Conservation (phyloP, 306 rosid species). For the Begonia masoniana region DNA sequence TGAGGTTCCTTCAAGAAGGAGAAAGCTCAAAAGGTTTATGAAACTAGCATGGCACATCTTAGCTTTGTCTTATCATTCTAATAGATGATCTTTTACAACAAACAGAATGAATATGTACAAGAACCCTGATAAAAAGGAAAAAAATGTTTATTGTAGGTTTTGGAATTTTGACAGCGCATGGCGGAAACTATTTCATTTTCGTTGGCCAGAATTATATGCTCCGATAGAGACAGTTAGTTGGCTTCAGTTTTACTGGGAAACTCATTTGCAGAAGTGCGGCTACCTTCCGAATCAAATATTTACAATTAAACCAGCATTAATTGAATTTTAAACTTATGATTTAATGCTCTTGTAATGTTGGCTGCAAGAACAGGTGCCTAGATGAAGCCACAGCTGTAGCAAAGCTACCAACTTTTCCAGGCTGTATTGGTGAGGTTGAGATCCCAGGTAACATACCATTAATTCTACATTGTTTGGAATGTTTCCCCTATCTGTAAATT, state of each 20-base stretch:
- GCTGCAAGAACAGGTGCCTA: constrained; percentile 43
- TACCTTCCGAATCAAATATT: constrained; percentile 3
- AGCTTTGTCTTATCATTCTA: no score
- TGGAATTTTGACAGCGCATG: constrained; percentile 38
- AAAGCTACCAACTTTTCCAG: constrained; percentile 42
- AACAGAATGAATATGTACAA: no score
- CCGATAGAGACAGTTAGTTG: constrained; percentile 36
- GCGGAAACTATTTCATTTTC: constrained; percentile 28
- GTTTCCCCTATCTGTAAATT: no score
- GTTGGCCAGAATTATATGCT: constrained; percentile 43
- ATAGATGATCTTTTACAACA: no score
- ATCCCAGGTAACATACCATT: constrained; percentile 44
- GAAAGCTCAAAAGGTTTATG: no score
- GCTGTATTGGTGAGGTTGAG: constrained; percentile 41
- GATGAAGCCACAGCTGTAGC: constrained; percentile 80
- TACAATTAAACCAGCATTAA: not conserved
- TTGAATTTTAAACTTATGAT: constrained; percentile 6
- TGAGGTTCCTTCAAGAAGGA: no score
- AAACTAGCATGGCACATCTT: no score
- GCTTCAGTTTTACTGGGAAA: constrained; percentile 76
- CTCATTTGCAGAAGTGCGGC: constrained; percentile 66
- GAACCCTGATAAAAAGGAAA: no score
- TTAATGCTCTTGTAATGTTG: constrained; percentile 4
- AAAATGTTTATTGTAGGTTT: constrained; percentile 24
- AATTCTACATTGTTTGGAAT: no score